Percentiles rank a stretch among this genome's conserved stretches.
Evolutionary conservation across 192 early-diverging fungal genomes (phyloP).

Genomic region (Helicostylum pulchrum): DNA sequence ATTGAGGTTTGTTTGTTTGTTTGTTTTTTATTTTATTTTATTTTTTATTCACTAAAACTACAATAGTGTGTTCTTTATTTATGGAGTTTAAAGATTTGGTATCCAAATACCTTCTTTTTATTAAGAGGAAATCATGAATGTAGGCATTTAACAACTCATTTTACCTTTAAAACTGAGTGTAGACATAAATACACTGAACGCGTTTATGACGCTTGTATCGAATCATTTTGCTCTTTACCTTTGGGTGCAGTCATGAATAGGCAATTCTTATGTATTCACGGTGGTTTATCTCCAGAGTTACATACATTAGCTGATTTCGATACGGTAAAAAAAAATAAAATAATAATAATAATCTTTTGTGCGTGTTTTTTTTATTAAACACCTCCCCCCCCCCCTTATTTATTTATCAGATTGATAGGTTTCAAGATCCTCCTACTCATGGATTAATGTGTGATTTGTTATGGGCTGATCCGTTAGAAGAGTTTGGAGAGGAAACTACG

Average conservation of each 20-base stretch:
- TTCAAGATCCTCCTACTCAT: slow-evolving; percentile 90
- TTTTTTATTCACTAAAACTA: background rate
- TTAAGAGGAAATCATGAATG: slow-evolving; percentile 97
- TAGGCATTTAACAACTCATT: slow-evolving; percentile 95
- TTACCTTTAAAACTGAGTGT: slow-evolving; percentile 98
- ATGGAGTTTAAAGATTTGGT: slow-evolving; percentile 89
- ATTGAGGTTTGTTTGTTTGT: slow-evolving; percentile 68
- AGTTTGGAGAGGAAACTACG: slow-evolving; percentile 88
- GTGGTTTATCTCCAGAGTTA: slow-evolving; percentile 91
- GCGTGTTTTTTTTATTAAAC: background rate
- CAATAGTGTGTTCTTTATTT: slow-evolving; percentile 86
- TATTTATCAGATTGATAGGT: slow-evolving; percentile 66
- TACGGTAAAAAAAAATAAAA: slow-evolving; percentile 30
- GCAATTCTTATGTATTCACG: slow-evolving; percentile 95
- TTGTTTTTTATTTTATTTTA: background rate
- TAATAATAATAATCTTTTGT: background rate
- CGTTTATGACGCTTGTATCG: slow-evolving; percentile 89
- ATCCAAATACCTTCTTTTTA: slow-evolving; percentile 80
- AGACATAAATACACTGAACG: slow-evolving; percentile 91
- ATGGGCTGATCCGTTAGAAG: slow-evolving; percentile 93
- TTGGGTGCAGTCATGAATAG: slow-evolving; percentile 92
- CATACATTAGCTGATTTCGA: slow-evolving; percentile 89
- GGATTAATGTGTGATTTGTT: slow-evolving; percentile 92
- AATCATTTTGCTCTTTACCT: slow-evolving; percentile 90
- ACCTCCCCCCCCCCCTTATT: too few relatives aligned